A percentile compares a stretch with the other conserved stretches of the same genome.
Conservation (phyloP, 257 asterid genomes). For the Fraxinus pennsylvanica region DNA sequence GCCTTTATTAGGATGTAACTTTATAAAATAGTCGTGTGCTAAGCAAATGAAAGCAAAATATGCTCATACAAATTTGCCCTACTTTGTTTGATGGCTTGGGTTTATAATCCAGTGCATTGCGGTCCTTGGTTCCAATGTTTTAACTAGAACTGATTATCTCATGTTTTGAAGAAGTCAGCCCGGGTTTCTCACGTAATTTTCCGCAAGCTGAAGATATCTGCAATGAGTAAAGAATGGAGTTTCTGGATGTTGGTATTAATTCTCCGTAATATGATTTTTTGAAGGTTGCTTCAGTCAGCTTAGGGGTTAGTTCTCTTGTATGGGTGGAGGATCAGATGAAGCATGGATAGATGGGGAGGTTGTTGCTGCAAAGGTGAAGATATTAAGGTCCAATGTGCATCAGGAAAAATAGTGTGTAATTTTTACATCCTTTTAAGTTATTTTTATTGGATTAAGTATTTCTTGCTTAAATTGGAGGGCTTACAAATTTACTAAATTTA, state of each 20-base stretch:
- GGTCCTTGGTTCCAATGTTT: not conserved
- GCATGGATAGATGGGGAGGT: slow-evolving; percentile 36
- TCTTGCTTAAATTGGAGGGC: not conserved
- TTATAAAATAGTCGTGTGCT: not conserved
- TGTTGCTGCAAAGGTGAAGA: slow-evolving; percentile 28
- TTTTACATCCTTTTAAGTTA: not conserved
- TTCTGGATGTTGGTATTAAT: not conserved
- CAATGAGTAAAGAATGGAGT: not conserved
- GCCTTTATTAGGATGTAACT: not conserved
- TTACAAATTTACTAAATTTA: not conserved
- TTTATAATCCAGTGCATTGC: not conserved
- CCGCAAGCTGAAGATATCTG: no score
- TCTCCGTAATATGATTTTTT: not conserved
- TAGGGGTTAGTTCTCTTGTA: slow-evolving; percentile 30
- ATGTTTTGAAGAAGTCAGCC: not conserved
- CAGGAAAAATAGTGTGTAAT: slow-evolving; percentile 26
- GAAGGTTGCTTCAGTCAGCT: slow-evolving; percentile 26
- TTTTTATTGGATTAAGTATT: not conserved
- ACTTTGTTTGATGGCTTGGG: not conserved
- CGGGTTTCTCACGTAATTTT: not conserved
- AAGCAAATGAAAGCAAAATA: not conserved
- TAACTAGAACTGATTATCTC: not conserved
- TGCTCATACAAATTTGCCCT: not conserved
- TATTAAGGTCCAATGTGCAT: slow-evolving; percentile 25
- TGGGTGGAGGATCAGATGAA: slow-evolving; percentile 35